Evolutionary conservation across 1,284 basidiomycete species (phyloP), one percentile per base, ranked within the genome.

Genomic region (Ganoderma lingzhi): DNA sequence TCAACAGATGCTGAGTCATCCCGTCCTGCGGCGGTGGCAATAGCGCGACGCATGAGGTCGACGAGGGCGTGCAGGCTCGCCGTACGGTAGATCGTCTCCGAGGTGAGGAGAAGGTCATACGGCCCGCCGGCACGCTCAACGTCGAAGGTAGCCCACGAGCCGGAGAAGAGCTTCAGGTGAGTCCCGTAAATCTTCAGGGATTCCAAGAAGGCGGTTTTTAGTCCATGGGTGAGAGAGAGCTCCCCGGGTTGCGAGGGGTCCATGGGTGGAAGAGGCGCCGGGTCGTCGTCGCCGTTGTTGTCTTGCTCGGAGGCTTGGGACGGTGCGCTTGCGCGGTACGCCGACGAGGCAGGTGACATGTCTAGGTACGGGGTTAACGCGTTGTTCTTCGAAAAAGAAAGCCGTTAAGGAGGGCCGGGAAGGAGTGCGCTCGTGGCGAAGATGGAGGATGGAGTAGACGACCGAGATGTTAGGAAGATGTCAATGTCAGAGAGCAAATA

Each of bases 51-150:
- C 76, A 92, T 74, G n/a, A 91, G 82, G 37, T 82, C 77, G 15
- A 96, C 82, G 30, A 98, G 83, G n/a, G 90, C 82, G 0, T 83
- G 83, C 0, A 98, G 84, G 69, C 89, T 93, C 0, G 90, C 87
- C 35, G 87, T 82, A 12, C 90, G 85, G 78, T 99, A 99, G 39
- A 98, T 96, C 30, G 97, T 99, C 83, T 99, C 97, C 28, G 95
- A 94, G 0, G 95, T 96, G 60, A 99, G 81, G 1, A 97, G 82
- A 61, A 97, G 72, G 75, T 96, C 88, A 79, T 94, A 96, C 6
- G 68, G 65, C 60, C 77, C 70, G 23, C 73, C 75, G 39, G 73
- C 61, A 58, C 69, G 41, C 63, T 70, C 17, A 63, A 82, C 72
- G 65, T 86, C 79, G 70, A 91, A 89, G 14, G 82, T 78, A 30